Base-by-base conservation (phyloP, 768 basidiomycete species). In the Psilocybe azurescens region DNA sequence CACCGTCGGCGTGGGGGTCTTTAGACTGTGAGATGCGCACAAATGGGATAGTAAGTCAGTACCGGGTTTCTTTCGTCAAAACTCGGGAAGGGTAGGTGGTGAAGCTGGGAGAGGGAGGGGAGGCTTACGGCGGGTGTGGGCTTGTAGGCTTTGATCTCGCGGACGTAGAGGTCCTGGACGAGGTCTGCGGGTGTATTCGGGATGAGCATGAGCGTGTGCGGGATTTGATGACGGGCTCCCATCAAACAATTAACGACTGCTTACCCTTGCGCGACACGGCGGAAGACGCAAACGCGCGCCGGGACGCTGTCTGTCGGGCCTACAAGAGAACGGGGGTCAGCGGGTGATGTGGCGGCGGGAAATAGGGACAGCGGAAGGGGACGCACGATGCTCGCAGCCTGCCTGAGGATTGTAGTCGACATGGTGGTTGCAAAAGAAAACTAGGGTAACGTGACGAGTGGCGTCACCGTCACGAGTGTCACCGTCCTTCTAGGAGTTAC, bases 1-100 rank as follows among this genome's bases (percentile, higher is more conserved):
- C n/a, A n/a, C n/a, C n/a, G n/a, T n/a, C 93, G 69, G 94, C 87
- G 74, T 95, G 93, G 56, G 95, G 95, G 74, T 97, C 93, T 76
- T 93, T 89, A 64, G 90, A 86, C 96, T 99, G 60, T 28, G 16
- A n/a, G 6, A 24, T 24, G 24, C 24, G 24, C 24, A 24, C 24
- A 24, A 24, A 24, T 24, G 24, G 24, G 24, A 24, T 24, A 24
- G 24, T 2, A 2, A 24, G 24, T 24, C 24, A 24, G 24, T 24
- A 24, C 24, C 24, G 24, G 24, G 24, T 24, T 24, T 24, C 24
- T 24, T 24, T 4, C 28, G 32, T 4, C 29, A 10, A 58, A 44
- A 62, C 49, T 39, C 8, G 38, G 38, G 7, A 14, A 39, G 14
- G 7, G 14, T 3, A 39, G 7, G 38, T 14, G 38, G 3, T 39